Evolutionary conservation across 2,329 filamentous ascomycete genomes (phyloP), one percentile per base, ranked within the genome.

Genomic region (Aspergillus sp.): DNA sequence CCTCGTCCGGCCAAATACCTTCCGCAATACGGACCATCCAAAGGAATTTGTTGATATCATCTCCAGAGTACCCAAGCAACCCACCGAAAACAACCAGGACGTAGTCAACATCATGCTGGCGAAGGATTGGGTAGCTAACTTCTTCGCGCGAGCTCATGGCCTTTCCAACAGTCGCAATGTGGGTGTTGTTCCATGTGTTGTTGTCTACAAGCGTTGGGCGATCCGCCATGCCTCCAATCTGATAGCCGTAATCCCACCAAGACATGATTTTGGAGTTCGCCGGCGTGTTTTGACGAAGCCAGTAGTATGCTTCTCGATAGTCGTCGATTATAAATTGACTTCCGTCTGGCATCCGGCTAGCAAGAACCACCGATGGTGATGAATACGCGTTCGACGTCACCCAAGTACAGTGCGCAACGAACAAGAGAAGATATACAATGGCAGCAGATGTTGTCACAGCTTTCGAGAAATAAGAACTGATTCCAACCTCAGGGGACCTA

Each of bases 121-220:
- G 89, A 85, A 99, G 93, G 73, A 99, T 99, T 3, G 92, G 91
- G 76, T 99, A 99, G 79, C 92, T 96, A 76, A 98, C 93, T 76
- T 99, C 96, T 76, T 99, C 95, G 45, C 90, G 84, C 7, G 93
- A 97, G 79, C 90, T 95, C 95, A 99, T 98, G 42, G 95, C 95
- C 81, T 99, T 99, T 71, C 95, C 95, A 57, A 99, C 95, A 13
- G 95, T 99, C 53, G 95, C 95, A 77, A 99, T 99, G 75, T 99
- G 95, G 7, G 95, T 99, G 81, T 99, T 99, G 83, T 99, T 99
- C 95, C 95, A 99, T 2, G 95, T 99, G 80, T 99, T 99, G 83
- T 99, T 99, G 81, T 99, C 95, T 34, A 99, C 95, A 34, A 99
- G 83, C 1, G 95, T 99, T 34, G 95, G 95, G 54, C 95, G 86